Conservation (phyloP, 768 basidiomycete genomes). For the Plicaturopsis crispa region DNA sequence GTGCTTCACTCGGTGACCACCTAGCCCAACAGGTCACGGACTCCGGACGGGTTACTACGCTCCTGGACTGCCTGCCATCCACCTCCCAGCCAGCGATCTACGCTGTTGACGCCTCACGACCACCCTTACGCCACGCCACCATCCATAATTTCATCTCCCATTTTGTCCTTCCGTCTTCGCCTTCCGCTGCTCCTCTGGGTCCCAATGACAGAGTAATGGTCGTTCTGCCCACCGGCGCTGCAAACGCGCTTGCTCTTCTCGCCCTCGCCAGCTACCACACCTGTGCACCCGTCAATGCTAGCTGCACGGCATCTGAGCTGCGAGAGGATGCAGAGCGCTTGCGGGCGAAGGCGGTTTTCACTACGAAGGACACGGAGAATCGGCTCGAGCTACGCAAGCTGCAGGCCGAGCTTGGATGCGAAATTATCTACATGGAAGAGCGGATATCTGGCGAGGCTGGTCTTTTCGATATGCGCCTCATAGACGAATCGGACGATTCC, state of each 20-base stretch:
- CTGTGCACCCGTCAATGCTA: constrained; percentile 39
- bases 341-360: constrained; percentile 30
- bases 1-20: constrained; percentile 28
- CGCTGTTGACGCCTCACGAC: constrained; percentile 28
- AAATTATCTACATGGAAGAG: constrained; percentile 28
- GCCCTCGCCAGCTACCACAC: constrained; percentile 35
- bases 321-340: constrained; percentile 32
- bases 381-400: constrained; percentile 28
- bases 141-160: constrained; percentile 28
- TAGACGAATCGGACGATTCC: constrained; percentile 8
- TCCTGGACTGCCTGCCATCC: constrained; percentile 32
- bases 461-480: constrained; percentile 29
- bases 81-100: constrained; percentile 28
- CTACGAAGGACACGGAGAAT: constrained; percentile 30
- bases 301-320: constrained; percentile 36
- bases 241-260: constrained; percentile 39
- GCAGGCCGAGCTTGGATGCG: constrained; percentile 27
- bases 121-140: constrained; percentile 26
- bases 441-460: constrained; percentile 28
- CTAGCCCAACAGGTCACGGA: constrained; percentile 24
- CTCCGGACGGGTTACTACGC: constrained; percentile 21
- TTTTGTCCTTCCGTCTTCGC: constrained; percentile 30
- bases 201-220: constrained; percentile 41
- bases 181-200: constrained; percentile 19
- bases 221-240: constrained; percentile 35